These are phyloP conservation scores for Brachypodium distachyon DNA, from an alignment of 202 grass and related monocot genomes.

Conservation along the genomic window DNA sequence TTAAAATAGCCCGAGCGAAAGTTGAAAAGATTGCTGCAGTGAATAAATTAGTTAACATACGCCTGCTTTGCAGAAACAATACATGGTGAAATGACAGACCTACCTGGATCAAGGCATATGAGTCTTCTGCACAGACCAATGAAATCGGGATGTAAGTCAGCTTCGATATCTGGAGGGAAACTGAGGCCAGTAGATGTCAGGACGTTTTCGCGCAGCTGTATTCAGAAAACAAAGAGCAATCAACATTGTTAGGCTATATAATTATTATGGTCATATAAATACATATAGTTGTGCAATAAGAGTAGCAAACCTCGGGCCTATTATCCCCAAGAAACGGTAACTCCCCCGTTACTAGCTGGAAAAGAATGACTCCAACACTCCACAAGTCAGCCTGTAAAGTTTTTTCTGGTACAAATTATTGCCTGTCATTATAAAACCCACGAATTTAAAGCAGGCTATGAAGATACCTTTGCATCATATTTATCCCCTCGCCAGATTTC, in stretches of 20 bases:
- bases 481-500: constrained; percentile 56
- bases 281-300: not conserved
- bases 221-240: constrained; percentile 1
- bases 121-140: constrained; percentile 57
- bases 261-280: not conserved
- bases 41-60: constrained; percentile 1
- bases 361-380: constrained; percentile 71
- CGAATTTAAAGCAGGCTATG: not conserved
- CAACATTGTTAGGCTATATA: constrained; percentile 5
- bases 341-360: constrained; percentile 61
- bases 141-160: constrained; percentile 43
- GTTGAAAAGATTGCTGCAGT: not conserved
- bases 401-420: constrained; percentile 2
- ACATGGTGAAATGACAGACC: not conserved
- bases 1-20: not conserved
- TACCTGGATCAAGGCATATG: constrained; percentile 50
- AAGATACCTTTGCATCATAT: constrained; percentile 59
- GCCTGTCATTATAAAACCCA: not conserved
- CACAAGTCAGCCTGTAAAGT: constrained; percentile 69
- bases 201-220: constrained; percentile 51
- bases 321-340: constrained; percentile 37
- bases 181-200: constrained; percentile 46
- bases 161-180: constrained; percentile 48
- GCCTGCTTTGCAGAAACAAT: constrained; percentile 4
- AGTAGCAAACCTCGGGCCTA: constrained; percentile 26